These are phyloP conservation scores for Suillus sp. DNA, from an alignment of 768 basidiomycete genomes.

Conservation along the genomic window DNA sequence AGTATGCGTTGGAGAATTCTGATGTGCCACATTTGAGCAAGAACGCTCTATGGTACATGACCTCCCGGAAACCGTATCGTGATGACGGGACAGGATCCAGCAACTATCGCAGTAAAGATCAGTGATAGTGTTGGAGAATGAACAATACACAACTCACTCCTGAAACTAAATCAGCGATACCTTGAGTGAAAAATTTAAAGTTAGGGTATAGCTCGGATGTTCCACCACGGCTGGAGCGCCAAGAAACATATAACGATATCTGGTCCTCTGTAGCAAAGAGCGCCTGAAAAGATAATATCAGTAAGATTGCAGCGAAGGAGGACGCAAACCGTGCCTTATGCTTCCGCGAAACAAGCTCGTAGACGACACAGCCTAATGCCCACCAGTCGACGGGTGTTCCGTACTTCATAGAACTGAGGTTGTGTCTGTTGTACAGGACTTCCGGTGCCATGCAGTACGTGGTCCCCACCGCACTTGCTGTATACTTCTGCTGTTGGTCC, in stretches of 20 bases:
- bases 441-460: neutral
- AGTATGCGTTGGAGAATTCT: neutral
- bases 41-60: neutral
- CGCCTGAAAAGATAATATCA: neutral
- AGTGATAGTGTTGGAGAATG: neutral
- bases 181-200: neutral
- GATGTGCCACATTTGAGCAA: neutral
- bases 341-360: neutral
- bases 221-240: neutral
- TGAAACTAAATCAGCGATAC: neutral
- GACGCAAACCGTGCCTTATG: neutral
- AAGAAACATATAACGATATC: neutral
- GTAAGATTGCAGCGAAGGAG: neutral
- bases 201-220: neutral
- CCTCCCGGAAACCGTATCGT: neutral
- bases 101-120: neutral
- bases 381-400: neutral
- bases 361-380: neutral
- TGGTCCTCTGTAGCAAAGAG: neutral
- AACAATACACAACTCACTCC: neutral
- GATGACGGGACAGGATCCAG: neutral
- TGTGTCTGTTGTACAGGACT: neutral
- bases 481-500: neutral
- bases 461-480: neutral
- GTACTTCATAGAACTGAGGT: neutral